phyloP scores from a whole-genome alignment of 2,329 filamentous ascomycete genomes.

The Xylariaceae sp. region DNA sequence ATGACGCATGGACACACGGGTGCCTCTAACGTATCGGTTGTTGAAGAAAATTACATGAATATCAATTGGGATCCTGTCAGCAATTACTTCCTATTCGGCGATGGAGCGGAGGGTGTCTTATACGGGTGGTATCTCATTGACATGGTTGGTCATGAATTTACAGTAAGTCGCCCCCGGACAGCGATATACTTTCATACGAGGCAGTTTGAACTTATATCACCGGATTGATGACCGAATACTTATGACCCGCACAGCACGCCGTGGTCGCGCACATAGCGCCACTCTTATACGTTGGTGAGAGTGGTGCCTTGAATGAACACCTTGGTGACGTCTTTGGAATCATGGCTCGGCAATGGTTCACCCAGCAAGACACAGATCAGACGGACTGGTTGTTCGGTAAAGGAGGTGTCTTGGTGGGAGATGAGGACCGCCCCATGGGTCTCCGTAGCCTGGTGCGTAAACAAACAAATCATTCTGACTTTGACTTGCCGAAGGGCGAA shows the following conservation, averaged over 20 bases:
- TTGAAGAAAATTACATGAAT: background rate
- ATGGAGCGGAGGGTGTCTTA: constrained; percentile 48
- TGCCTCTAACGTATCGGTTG: background rate
- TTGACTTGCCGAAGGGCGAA: too few species aligned
- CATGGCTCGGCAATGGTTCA: constrained; percentile 52
- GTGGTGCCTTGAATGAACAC: constrained; percentile 55
- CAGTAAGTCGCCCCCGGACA: too few species aligned
- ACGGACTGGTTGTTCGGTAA: constrained; percentile 56
- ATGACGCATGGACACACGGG: constrained; percentile 40
- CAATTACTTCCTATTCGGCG: too few species aligned
- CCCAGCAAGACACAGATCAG: constrained; percentile 40
- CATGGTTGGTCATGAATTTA: constrained; percentile 55
- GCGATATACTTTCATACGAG: too few species aligned
- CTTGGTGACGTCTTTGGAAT: constrained; percentile 54
- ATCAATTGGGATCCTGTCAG: constrained; percentile 44
- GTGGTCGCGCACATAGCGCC: constrained; percentile 48
- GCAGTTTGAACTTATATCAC: too few species aligned
- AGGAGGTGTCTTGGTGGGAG: too few species aligned
- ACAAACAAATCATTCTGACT: too few species aligned
- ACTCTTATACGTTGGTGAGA: constrained; percentile 48
- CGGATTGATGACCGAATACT: too few species aligned
- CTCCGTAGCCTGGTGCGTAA: too few species aligned
- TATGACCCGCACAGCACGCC: constrained; percentile 36
- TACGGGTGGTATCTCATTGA: constrained; percentile 51
- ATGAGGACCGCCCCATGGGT: constrained; percentile 48